Evolutionary conservation across 148 eudicot species (phyloP).

Genomic region (Vaccinium macrocarpon): DNA sequence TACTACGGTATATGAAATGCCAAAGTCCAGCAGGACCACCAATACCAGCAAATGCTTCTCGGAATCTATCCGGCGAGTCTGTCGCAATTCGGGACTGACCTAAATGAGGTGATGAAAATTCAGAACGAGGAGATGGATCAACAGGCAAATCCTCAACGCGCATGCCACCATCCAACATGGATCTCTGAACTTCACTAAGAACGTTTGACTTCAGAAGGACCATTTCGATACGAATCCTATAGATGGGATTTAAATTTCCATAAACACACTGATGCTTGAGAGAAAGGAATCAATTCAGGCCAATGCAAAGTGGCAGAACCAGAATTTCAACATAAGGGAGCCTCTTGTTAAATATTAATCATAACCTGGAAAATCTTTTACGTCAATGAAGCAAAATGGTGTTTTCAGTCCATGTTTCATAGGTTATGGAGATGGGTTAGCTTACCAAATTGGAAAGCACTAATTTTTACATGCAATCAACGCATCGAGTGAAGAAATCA

Average conservation of each 20-base stretch:
- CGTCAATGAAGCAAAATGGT: not conserved
- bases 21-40: constrained; percentile 97
- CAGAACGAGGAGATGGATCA: constrained; percentile 63
- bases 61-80: constrained; percentile 45
- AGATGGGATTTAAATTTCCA: constrained; percentile 16
- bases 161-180: constrained; percentile 88
- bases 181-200: constrained; percentile 82
- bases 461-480: not conserved
- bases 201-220: constrained; percentile 89
- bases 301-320: not conserved
- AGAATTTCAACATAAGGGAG: not conserved
- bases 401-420: not conserved
- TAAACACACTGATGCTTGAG: not conserved
- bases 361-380: not conserved
- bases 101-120: constrained; percentile 62
- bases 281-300: not conserved
- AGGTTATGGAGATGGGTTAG: not conserved
- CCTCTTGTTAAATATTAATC: not conserved
- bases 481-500: not conserved
- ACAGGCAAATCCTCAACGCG: constrained; percentile 79
- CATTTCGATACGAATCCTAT: constrained; percentile 71
- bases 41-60: constrained; percentile 47
- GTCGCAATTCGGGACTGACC: constrained; percentile 48
- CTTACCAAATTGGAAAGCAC: not conserved
- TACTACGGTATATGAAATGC: constrained; percentile 91